Evolutionary conservation across 2,329 filamentous ascomycete genomes (phyloP).

Genomic region (Pezicula carpinea): DNA sequence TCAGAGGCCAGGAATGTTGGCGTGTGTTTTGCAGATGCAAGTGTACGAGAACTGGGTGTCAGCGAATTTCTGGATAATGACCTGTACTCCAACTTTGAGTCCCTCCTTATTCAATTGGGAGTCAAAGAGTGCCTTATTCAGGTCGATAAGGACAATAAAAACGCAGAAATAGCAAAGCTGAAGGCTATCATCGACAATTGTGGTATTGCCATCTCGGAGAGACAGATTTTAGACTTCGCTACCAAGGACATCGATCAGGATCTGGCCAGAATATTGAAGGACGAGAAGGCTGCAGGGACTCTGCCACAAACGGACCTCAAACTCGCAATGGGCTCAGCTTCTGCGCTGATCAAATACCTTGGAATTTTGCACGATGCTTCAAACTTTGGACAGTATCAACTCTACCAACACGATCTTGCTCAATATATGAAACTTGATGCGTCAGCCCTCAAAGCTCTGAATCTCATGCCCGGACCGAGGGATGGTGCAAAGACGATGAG

Average conservation of each 20-base stretch:
- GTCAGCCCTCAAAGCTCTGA: slow-evolving; percentile 86
- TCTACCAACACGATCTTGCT: slow-evolving; percentile 94
- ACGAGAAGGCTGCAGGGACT: slow-evolving; percentile 71
- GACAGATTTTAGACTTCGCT: slow-evolving; percentile 71
- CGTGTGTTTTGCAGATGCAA: slow-evolving; percentile 97
- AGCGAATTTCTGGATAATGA: slow-evolving; percentile 99
- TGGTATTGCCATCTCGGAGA: slow-evolving; percentile 82
- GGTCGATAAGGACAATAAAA: slow-evolving; percentile 72
- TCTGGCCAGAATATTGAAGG: slow-evolving; percentile 78
- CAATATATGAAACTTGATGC: slow-evolving; percentile 99
- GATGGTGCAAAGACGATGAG: slow-evolving; percentile 99
- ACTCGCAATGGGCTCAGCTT: slow-evolving; percentile 91
- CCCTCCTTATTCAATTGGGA: slow-evolving; percentile 90
- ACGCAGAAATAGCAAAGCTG: slow-evolving; percentile 83
- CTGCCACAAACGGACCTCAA: slow-evolving; percentile 90
- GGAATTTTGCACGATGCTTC: slow-evolving; percentile 83
- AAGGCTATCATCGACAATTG: slow-evolving; percentile 88
- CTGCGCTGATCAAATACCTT: slow-evolving; percentile 91
- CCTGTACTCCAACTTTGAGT: slow-evolving; percentile 96
- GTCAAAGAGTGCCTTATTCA: slow-evolving; percentile 92
- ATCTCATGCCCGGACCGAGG: slow-evolving; percentile 91
- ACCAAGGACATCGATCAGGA: slow-evolving; percentile 95
- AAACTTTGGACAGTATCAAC: slow-evolving; percentile 94
- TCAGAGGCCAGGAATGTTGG: slow-evolving; percentile 81
- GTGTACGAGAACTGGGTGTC: slow-evolving; percentile 89